A percentile compares a stretch with the other conserved stretches of the same genome.
These are phyloP conservation scores for Verticillium dahliae DNA, from an alignment of 2,329 filamentous ascomycete species.

Conservation along the genomic window DNA sequence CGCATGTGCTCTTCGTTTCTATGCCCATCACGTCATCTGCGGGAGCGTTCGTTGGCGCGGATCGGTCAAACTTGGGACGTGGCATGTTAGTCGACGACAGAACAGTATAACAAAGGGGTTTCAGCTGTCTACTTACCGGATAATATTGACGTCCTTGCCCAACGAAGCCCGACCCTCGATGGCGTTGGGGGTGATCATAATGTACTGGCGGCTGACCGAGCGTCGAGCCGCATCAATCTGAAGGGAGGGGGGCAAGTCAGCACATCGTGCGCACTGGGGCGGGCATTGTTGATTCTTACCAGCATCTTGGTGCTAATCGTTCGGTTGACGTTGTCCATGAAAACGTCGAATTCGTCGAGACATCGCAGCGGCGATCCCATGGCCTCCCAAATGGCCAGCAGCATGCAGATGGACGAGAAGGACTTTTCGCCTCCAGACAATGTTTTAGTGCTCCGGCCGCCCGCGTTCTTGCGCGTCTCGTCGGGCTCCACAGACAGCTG, in stretches of 20 bases:
- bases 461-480: conserved; percentile 59
- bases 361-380: conserved; percentile 95
- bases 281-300: conserved; percentile 39
- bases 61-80: conserved; percentile 42
- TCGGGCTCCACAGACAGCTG: conserved; percentile 71
- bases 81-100: conserved; percentile 14
- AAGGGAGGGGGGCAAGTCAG: not conserved
- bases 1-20: not conserved
- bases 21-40: conserved; percentile 1
- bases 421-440: conserved; percentile 96
- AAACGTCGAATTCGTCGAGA: conserved; percentile 96
- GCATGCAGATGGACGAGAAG: conserved; percentile 90
- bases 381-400: conserved; percentile 92
- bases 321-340: conserved; percentile 97
- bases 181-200: conserved; percentile 90
- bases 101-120: not conserved
- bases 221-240: conserved; percentile 78
- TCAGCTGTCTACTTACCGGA: conserved; percentile 45
- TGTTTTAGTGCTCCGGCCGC: conserved; percentile 80
- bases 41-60: conserved; percentile 48
- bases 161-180: conserved; percentile 55
- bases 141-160: conserved; percentile 69
- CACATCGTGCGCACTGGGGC: too few species aligned
- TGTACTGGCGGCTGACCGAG: conserved; percentile 86
- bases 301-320: conserved; percentile 92